Evolutionary conservation across 1,139 yeast species (phyloP).

Genomic region (Kodamaea arcana): DNA sequence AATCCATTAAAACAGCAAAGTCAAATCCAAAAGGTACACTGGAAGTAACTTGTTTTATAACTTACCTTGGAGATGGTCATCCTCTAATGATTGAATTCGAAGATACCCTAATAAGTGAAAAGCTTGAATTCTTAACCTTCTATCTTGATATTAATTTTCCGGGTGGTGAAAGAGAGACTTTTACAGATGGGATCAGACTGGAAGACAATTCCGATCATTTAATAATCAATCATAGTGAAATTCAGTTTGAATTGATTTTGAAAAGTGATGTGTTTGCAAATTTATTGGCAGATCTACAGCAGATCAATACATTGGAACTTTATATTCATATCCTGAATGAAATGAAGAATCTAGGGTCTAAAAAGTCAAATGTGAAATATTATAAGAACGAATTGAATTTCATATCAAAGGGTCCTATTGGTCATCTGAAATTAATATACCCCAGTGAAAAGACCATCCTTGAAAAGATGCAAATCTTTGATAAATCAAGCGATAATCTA

Average conservation of each 20-base stretch:
- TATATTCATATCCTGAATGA: constrained; percentile 41
- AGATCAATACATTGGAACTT: constrained; percentile 58
- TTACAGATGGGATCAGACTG: constrained; percentile 19
- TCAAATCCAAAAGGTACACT: constrained; percentile 7
- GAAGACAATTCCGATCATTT: constrained; percentile 16
- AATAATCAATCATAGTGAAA: constrained; percentile 43
- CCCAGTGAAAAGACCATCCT: constrained; percentile 63
- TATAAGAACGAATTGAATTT: constrained; percentile 41
- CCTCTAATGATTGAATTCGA: constrained; percentile 72
- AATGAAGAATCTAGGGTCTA: constrained; percentile 11
- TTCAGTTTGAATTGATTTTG: constrained; percentile 62
- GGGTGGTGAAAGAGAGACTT: constrained; percentile 4
- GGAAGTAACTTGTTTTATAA: constrained; percentile 28
- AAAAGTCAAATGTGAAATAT: constrained; percentile 10
- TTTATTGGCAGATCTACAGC: constrained; percentile 63
- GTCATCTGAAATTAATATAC: constrained; percentile 61
- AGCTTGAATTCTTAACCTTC: constrained; percentile 64
- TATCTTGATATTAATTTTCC: constrained; percentile 41
- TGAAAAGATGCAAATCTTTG: constrained; percentile 39
- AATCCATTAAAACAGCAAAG: constrained; percentile 20
- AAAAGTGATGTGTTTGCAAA: constrained; percentile 63
- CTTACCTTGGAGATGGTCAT: constrained; percentile 50
- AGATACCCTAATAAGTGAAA: constrained; percentile 64
- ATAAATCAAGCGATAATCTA: constrained; percentile 11
- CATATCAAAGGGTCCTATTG: constrained; percentile 65